Base-by-base conservation (phyloP, 2,329 filamentous ascomycete genomes). In the Scytalidium sp. region DNA sequence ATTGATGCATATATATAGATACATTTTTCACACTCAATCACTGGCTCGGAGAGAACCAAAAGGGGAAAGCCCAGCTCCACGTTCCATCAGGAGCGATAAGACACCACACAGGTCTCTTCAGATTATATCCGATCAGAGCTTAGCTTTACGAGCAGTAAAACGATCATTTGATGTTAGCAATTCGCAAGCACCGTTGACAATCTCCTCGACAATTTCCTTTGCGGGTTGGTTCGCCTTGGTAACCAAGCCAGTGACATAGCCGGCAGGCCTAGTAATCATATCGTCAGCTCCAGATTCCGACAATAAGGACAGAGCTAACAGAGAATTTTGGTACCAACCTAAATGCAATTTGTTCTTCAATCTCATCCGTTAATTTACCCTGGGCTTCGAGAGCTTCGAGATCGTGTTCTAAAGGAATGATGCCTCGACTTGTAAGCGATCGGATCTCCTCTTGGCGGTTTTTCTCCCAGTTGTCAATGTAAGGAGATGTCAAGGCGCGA, bases 401-500 rank as follows among this genome's bases (percentile, higher is more conserved):
- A 66, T 97, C 93, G 62, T 88, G 79, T 77, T 96, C 91, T 57
- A 94, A 93, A 43, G 92, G 92, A 59, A 97, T 88, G 67, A 88
- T 75, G 60, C 92, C 92, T 81, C 93, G 88, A 64, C 80, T 65
- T 11, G 90, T 93, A 48, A 97, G 81, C 65, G 93, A 80, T 79
- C 90, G 92, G 71, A 97, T 95, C 78, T 97, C 92, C 44, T 80
- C 75, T 60, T 79, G 75, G 62, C 93, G 87, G 78, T 96, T 92
- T 64, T 86, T 85, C 75, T 97, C 92, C 92, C 92, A 97, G 79
- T 96, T 87, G 67, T 83, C 71, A 65, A 97, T 96, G 74, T 97
- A 97, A 3, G 86, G 73, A 77, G 96, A 97, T 68, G 83, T 92
- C 68, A 90, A 86, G 51, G 97, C 91, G 60, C 92, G 90, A 66